Base-by-base conservation (phyloP, 2,329 filamentous ascomycete species). In the Metarhizium robertsii region DNA sequence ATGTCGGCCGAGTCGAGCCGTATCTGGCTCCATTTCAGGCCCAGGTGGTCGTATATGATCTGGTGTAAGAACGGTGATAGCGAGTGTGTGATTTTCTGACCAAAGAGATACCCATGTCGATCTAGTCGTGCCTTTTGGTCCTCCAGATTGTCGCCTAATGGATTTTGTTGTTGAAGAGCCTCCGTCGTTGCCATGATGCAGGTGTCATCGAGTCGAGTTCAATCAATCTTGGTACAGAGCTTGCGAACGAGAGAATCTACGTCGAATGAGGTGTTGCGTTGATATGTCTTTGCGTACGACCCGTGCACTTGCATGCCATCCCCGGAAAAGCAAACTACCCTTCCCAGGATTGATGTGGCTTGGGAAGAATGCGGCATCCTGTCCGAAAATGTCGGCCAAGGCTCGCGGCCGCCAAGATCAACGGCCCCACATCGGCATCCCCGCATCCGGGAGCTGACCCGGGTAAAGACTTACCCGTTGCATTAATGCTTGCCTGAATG, bases 51-150 rank as follows among this genome's bases (percentile, higher is more conserved):
- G 68, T 81, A 84, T 57, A 84, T 75, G 52, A 77, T 71, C 59
- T 72, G 68, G 64, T 84, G 80, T 30, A 84, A 71, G 54, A 77
- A 68, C 0, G 80, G 79, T 3, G 80, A 82, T 60, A 81, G 69
- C 29, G 79, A 82, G 40, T 79, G 75, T 5, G 76, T 65, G 59
- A 84, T 72, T 58, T 81, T 81, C 61, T 78, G 73, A 58, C 80
- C 80, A 60, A 83, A 83, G 30, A 84, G 75, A 62, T 79, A 82
- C 51, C 77, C 76, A 60, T 79, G 76, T 30, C 69, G 70, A 38
- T 77, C 70, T 1, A 76, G 65, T 16, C 64, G 62, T 5, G 61
- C 60, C 36, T 59, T 59, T 34, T 66, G 60, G 40, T 38, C 38
- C 16, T 36, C 43, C 8, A 38, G 8, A 13, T 18, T 25, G 43